These are phyloP conservation scores for Pestalotiopsis sp. DNA, from an alignment of 2,329 filamentous ascomycete species.

Conservation along the genomic window DNA sequence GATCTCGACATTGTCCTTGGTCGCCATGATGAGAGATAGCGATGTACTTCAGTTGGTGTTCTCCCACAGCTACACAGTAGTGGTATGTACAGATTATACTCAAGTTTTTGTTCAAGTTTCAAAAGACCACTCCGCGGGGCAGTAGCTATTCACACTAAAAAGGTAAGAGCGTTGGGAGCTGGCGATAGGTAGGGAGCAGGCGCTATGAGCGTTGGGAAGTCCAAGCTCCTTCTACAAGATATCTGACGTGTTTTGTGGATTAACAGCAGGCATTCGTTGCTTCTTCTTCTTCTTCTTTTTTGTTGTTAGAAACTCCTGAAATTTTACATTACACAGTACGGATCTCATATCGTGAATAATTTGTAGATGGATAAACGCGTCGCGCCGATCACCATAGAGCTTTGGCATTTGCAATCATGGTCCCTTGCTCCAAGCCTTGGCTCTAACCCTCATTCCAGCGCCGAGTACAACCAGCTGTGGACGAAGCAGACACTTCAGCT, in stretches of 20 bases:
- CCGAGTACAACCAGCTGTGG: too few species aligned
- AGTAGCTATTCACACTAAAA: neutral
- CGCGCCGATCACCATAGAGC: too few species aligned
- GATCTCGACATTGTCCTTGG: constrained; percentile 19
- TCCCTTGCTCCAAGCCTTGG: too few species aligned
- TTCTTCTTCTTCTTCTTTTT: neutral
- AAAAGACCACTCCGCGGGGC: neutral
- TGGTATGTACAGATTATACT: neutral
- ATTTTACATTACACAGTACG: neutral
- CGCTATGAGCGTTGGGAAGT: constrained; percentile 2
- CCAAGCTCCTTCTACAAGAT: neutral
- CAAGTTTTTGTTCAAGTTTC: neutral
- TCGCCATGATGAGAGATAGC: neutral
- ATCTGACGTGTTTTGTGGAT: neutral
- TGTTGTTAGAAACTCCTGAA: neutral
- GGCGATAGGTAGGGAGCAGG: neutral
- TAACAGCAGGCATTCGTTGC: neutral
- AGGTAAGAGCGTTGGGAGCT: neutral
- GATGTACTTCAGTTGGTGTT: neutral
- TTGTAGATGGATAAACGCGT: too few species aligned
- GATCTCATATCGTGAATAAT: too few species aligned
- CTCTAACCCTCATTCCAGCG: too few species aligned
- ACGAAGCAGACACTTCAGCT: too few species aligned
- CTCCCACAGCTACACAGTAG: neutral
- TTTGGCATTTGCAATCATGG: too few species aligned